A percentile compares a stretch with the other conserved stretches of the same genome.
Conservation (phyloP, 2,329 filamentous ascomycete species). For the Coniochaeta prunicola region DNA sequence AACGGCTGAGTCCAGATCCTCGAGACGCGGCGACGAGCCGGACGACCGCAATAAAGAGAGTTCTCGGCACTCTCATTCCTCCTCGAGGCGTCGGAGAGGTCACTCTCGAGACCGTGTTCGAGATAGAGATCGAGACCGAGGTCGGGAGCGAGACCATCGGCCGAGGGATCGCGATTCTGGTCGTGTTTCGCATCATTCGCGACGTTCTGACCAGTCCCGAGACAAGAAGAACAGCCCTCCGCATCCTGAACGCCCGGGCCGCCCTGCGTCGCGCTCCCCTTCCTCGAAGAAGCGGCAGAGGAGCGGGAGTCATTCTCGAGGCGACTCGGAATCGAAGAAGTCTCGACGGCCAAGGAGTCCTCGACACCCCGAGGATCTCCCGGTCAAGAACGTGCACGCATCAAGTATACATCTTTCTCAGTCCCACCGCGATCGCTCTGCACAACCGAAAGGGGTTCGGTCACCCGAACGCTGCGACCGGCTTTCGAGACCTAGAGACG, state of each 20-base stretch:
- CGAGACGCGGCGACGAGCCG: constrained; percentile 28
- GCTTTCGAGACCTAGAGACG: constrained; percentile 12
- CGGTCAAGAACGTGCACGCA: constrained; percentile 7
- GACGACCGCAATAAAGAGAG: constrained; percentile 29
- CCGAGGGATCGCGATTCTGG: constrained; percentile 7
- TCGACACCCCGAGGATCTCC: constrained; percentile 8
- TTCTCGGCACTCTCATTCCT: constrained; percentile 16
- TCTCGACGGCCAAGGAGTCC: constrained; percentile 13
- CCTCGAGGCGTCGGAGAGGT: constrained; percentile 13
- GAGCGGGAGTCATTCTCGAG: constrained; percentile 15
- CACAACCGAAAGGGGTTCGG: constrained; percentile 10
- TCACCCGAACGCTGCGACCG: constrained; percentile 17
- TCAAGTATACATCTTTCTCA: background rate
- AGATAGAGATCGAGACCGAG: constrained; percentile 10
- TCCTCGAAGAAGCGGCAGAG: constrained; percentile 19
- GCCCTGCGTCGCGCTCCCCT: constrained; percentile 16
- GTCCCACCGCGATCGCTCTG: constrained; percentile 8
- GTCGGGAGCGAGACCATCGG: constrained; percentile 26
- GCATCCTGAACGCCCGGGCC: constrained; percentile 6
- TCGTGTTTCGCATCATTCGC: background rate
- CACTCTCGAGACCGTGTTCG: constrained; percentile 4
- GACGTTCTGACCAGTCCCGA: constrained; percentile 7
- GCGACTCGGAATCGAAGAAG: constrained; percentile 14
- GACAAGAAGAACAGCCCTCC: constrained; percentile 6
- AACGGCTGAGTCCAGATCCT: constrained; percentile 22